Evolutionary conservation across 2,329 filamentous ascomycete species (phyloP).

Genomic region (Emydomyces testavorans): DNA sequence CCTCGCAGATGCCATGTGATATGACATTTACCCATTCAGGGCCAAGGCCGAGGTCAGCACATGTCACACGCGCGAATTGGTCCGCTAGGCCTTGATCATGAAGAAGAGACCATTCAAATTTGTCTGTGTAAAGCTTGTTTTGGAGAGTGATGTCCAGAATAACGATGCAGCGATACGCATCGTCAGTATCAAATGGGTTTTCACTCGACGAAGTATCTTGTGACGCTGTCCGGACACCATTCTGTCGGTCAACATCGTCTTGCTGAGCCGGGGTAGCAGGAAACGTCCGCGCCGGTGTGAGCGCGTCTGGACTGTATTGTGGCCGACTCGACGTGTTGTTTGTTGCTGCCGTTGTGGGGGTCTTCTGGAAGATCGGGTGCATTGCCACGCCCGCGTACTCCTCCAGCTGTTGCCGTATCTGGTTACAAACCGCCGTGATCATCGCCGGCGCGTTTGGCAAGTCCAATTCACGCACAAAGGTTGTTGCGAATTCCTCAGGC

Average conservation of each 20-base stretch:
- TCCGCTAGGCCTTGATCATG: conserved; percentile 88
- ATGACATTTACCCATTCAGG: conserved; percentile 93
- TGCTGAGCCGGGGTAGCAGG: conserved; percentile 18
- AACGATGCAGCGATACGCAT: conserved; percentile 88
- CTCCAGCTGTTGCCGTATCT: conserved; percentile 88
- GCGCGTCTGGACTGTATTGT: conserved; percentile 17
- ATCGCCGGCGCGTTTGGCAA: conserved; percentile 62
- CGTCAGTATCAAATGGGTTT: conserved; percentile 75
- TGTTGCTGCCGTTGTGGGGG: conserved; percentile 39
- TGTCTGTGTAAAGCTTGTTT: conserved; percentile 87
- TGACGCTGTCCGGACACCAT: conserved; percentile 21
- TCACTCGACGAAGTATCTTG: conserved; percentile 46
- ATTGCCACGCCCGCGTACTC: conserved; percentile 92
- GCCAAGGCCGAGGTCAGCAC: conserved; percentile 75
- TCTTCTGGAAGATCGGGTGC: conserved; percentile 72
- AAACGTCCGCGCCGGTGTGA: conserved; percentile 20
- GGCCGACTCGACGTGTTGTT: conserved; percentile 1
- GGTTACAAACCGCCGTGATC: conserved; percentile 73
- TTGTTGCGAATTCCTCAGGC: conserved; percentile 88
- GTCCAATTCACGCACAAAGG: conserved; percentile 83
- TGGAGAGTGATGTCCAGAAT: conserved; percentile 82
- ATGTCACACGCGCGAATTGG: conserved; percentile 82
- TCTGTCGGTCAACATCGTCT: conserved; percentile 10
- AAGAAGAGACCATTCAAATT: conserved; percentile 92
- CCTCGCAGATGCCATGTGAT: conserved; percentile 94